Percentiles rank a stretch among this genome's conserved stretches.
These are phyloP conservation scores for Ampelocalamus luodianensis DNA, from an alignment of 176 grass and related monocot species.

Conservation along the genomic window DNA sequence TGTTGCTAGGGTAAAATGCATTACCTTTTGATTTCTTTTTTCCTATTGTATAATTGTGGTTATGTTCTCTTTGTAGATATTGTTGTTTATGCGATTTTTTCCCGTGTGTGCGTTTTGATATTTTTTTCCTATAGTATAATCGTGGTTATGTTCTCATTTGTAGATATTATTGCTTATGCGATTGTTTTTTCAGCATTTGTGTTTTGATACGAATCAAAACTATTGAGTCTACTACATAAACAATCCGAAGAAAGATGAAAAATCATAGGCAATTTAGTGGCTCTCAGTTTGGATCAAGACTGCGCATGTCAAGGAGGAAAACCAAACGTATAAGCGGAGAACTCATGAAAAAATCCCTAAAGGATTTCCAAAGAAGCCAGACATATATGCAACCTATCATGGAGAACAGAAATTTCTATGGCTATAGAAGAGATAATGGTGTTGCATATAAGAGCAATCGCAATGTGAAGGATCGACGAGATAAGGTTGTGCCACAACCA, in stretches of 20 bases:
- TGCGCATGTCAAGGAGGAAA: neutral
- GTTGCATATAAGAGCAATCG: neutral
- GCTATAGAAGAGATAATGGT: neutral
- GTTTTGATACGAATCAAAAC: too few species aligned
- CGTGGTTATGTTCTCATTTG: neutral
- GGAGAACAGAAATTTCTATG: neutral
- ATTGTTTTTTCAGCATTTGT: neutral
- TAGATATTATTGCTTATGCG: neutral
- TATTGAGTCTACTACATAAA: neutral
- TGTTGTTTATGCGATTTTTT: neutral
- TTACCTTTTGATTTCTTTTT: neutral
- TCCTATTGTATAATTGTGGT: neutral
- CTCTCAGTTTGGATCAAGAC: neutral
- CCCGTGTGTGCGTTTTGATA: neutral
- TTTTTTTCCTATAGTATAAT: neutral
- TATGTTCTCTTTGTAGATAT: slow-evolving; percentile 12
- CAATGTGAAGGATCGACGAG: neutral
- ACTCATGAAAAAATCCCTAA: neutral
- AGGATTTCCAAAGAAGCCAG: neutral
- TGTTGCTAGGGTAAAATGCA: too few species aligned
- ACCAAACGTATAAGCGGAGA: too few species aligned
- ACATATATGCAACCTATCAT: neutral
- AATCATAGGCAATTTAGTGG: neutral
- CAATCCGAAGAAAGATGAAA: neutral
- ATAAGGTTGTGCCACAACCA: neutral